Evolutionary conservation across 2,329 filamentous ascomycete genomes (phyloP).

Genomic region (Fusarium nisikadoi): DNA sequence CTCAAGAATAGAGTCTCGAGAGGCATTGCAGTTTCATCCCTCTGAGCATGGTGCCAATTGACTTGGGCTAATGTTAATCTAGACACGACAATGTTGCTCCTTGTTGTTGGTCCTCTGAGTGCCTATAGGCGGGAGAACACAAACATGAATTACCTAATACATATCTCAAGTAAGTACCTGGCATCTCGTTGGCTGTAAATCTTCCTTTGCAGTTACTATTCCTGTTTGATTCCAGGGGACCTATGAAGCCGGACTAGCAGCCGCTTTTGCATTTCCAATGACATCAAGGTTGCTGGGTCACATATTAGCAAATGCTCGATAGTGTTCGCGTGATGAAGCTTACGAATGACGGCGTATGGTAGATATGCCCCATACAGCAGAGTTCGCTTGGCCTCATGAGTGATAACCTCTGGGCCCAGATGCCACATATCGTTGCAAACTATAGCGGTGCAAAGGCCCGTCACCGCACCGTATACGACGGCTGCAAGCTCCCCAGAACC

Average conservation of each 20-base stretch:
- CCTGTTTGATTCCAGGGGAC: neutral
- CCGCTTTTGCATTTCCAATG: neutral
- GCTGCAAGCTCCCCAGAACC: neutral
- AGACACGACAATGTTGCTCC: neutral
- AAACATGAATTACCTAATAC: fast-evolving
- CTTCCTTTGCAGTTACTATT: neutral
- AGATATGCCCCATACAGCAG: neutral
- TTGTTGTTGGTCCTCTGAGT: neutral
- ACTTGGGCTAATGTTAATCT: too few relatives aligned
- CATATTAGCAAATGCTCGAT: neutral
- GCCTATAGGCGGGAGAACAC: neutral
- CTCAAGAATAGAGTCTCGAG: neutral
- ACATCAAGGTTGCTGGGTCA: neutral
- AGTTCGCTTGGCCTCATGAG: neutral
- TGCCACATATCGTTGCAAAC: neutral
- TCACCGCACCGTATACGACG: neutral
- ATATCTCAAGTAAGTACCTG: neutral
- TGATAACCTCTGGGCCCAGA: neutral
- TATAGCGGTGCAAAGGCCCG: neutral
- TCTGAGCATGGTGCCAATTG: fast-evolving
- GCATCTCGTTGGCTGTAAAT: neutral
- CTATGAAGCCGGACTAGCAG: fast-evolving
- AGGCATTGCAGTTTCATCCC: fast-evolving
- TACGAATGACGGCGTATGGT: neutral
- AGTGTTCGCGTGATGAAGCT: fast-evolving